A percentile compares a stretch with the other conserved stretches of the same genome.
phyloP scores from a whole-genome alignment of 495 filamentous ascomycete genomes.

The Hypoxylon trugodes region DNA sequence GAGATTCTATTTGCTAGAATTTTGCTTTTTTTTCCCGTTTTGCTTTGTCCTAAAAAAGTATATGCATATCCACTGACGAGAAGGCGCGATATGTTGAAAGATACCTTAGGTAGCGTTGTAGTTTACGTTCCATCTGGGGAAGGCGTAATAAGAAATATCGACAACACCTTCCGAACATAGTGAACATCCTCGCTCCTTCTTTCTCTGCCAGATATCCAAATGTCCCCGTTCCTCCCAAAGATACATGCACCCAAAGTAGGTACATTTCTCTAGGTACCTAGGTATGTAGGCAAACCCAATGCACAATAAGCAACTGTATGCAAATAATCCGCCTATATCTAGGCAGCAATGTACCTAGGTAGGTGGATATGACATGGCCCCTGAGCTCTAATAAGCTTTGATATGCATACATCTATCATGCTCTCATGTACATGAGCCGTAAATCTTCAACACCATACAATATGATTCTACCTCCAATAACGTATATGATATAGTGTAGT shows the following conservation, averaged over 20 bases:
- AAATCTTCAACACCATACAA: constrained; percentile 6
- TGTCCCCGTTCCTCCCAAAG: constrained; percentile 1
- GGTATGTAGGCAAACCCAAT: no score
- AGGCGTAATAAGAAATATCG: constrained; percentile 24
- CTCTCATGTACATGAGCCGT: not conserved
- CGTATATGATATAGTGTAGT: constrained; percentile 21
- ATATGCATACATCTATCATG: constrained; percentile 31
- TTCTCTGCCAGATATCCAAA: not conserved
- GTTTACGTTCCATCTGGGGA: constrained; percentile 30
- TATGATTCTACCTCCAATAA: constrained; percentile 12
- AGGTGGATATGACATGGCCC: constrained; percentile 13
- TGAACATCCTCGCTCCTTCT: constrained; percentile 24
- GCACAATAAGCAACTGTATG: no score
- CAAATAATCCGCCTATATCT: no score
- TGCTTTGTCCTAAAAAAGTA: no score
- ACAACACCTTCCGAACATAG: constrained; percentile 39
- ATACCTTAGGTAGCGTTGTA: constrained; percentile 29
- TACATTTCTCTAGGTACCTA: no score
- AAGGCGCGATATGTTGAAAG: no score
- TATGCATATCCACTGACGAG: no score
- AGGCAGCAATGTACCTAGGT: no score
- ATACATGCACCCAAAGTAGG: not conserved
- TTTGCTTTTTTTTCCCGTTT: constrained; percentile 3
- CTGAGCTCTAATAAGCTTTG: constrained; percentile 25
- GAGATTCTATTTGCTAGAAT: constrained; percentile 18